phyloP scores from a whole-genome alignment of 805 yeast genomes.

The Isabelozyma gotoi region DNA sequence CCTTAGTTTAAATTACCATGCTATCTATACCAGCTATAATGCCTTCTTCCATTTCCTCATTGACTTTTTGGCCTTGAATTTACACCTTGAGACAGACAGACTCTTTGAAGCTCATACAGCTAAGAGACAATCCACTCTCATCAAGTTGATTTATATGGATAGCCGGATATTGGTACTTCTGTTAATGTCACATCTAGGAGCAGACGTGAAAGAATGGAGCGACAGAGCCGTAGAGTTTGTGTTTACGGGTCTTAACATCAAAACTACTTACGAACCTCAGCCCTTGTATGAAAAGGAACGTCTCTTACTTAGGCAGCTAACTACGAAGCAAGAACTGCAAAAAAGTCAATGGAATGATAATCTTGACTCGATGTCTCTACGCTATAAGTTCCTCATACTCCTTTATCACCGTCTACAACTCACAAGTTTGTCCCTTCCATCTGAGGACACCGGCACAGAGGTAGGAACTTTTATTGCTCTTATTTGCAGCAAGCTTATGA shows the following conservation, averaged over 20 bases:
- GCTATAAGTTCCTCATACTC: slow-evolving; percentile 19
- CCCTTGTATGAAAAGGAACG: slow-evolving; percentile 29
- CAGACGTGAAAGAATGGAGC: slow-evolving; percentile 21
- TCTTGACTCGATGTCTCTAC: slow-evolving; percentile 23
- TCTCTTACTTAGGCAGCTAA: slow-evolving; percentile 10
- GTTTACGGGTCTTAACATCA: slow-evolving; percentile 26
- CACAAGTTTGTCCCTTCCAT: no score
- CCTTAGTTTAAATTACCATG: slow-evolving; percentile 15
- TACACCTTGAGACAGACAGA: slow-evolving; percentile 4
- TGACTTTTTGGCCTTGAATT: slow-evolving; percentile 16
- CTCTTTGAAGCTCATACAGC: background rate
- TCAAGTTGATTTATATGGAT: background rate
- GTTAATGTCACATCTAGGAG: slow-evolving; percentile 21
- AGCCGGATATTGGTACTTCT: slow-evolving; percentile 8
- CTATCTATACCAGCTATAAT: slow-evolving; percentile 21
- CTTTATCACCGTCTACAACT: slow-evolving; percentile 12
- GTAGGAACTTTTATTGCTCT: background rate
- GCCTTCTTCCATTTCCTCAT: slow-evolving; percentile 10
- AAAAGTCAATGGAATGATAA: slow-evolving; percentile 24
- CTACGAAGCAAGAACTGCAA: no score
- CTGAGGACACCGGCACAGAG: background rate
- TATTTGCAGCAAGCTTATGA: background rate
- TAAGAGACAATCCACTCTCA: background rate
- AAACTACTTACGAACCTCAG: slow-evolving; percentile 12
- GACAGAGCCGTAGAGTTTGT: slow-evolving; percentile 28